Percentiles rank a stretch among this genome's conserved stretches.
Conservation (phyloP, 2,329 filamentous ascomycete genomes). For the Fusarium sp. region DNA sequence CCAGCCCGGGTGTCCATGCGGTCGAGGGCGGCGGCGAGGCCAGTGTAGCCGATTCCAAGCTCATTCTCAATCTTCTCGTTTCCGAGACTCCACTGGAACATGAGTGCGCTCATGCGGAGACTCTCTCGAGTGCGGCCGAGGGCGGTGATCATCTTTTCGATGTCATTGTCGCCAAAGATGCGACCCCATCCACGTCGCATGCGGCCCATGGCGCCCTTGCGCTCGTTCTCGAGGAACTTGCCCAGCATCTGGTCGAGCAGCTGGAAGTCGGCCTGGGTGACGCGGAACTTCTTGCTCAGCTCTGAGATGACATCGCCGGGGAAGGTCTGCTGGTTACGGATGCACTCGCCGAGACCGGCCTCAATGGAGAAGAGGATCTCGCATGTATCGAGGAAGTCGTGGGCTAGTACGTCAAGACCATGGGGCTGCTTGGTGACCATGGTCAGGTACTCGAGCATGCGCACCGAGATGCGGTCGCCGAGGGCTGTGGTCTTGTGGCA, state of each 20-base stretch:
- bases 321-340: conserved; percentile 66
- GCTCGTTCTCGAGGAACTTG: conserved; percentile 74
- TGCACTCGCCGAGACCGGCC: conserved; percentile 72
- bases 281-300: conserved; percentile 75
- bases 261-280: conserved; percentile 74
- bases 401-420: conserved; percentile 73
- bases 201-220: conserved; percentile 72
- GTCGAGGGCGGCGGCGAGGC: conserved; percentile 76
- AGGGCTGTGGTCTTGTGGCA: conserved; percentile 72
- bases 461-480: conserved; percentile 76
- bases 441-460: conserved; percentile 75
- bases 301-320: conserved; percentile 75
- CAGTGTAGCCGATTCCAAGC: conserved; percentile 77
- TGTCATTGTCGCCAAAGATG: conserved; percentile 74
- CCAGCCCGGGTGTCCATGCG: conserved; percentile 50
- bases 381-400: conserved; percentile 78
- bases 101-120: conserved; percentile 74
- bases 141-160: conserved; percentile 72
- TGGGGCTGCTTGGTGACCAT: conserved; percentile 68
- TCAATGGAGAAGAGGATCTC: conserved; percentile 79
- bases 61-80: conserved; percentile 71
- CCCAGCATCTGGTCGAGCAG: conserved; percentile 75
- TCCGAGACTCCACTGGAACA: conserved; percentile 77
- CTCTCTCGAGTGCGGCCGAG: conserved; percentile 73
- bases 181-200: conserved; percentile 75